Evolutionary conservation across 2,329 filamentous ascomycete species (phyloP), one percentile per base, ranked within the genome.

Genomic region (Neocatenulostroma microsporum): DNA sequence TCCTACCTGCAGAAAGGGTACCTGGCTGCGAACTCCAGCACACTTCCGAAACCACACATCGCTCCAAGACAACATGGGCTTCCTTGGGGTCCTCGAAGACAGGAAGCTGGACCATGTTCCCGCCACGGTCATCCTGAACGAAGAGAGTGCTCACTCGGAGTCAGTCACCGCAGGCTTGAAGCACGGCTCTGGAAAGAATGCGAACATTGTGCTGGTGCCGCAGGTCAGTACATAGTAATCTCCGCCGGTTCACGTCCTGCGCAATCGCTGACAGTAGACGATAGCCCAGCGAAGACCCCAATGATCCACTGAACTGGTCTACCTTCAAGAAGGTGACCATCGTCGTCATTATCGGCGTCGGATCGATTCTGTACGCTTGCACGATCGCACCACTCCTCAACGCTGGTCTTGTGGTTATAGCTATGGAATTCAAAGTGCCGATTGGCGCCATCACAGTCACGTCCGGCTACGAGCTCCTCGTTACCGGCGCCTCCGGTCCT

Each of bases 301-400:
- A 55, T 36, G 54, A 37, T 30, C 33, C 33, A 14, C 36, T 55
- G 39, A 50, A 53, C 45, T 54, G 52, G 53, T 47, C 48, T 40
- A 45, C 39, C 15, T 60, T 50, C 57, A 61, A 61, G 39, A 65
- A 64, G 39, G 59, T 64, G 43, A 34, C 60, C 15, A 41, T 47
- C 24, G 35, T 46, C 24, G 24, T 36, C 28, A 42, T 44, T 14
- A 32, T 46, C 2, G 41, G 37, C 15, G 21, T 46, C 4, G 43
- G 43, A 5, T 37, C 40, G 3, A 62, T 63, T 40, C 39, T 64
- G 9, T 49, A 61, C 31, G 55, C 64, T 25, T 60, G 63, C 34
- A 56, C 55, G 24, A 53, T 62, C 30, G 50, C 55, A 3, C 58
- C 60, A 1, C 60, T 64, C 50, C 57, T 65, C 13, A 54, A 53